These are phyloP conservation scores for Debaryomyces udenii DNA, from an alignment of 1,139 yeast species.

Conservation along the genomic window DNA sequence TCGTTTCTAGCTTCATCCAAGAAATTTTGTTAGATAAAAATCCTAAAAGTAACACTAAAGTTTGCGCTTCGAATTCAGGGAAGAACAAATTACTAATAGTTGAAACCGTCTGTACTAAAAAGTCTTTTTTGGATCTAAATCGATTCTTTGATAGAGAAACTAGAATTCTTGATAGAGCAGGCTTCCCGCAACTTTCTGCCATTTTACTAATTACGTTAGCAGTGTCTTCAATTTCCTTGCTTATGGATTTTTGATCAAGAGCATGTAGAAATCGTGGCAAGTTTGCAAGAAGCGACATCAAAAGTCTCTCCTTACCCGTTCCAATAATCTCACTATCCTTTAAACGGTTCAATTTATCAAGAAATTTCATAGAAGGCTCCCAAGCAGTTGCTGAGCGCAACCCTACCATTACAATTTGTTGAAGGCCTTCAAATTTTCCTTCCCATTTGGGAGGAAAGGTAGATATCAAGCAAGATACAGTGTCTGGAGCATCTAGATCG, in stretches of 20 bases:
- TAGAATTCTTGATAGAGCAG: conserved; percentile 70
- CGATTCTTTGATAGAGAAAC: conserved; percentile 75
- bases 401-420: conserved; percentile 77
- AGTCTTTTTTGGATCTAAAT: conserved; percentile 87
- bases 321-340: conserved; percentile 81
- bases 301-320: conserved; percentile 65
- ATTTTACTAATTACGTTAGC: conserved; percentile 60
- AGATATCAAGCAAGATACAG: conserved; percentile 77
- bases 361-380: conserved; percentile 72
- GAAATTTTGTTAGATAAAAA: conserved; percentile 71
- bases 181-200: conserved; percentile 61
- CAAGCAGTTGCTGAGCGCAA: conserved; percentile 78
- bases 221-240: conserved; percentile 57
- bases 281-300: conserved; percentile 75
- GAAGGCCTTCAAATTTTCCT: conserved; percentile 88
- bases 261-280: conserved; percentile 86
- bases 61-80: conserved; percentile 74
- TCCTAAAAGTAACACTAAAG: conserved; percentile 75
- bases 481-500: conserved; percentile 83
- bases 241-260: conserved; percentile 56
- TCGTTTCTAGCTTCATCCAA: conserved; percentile 81
- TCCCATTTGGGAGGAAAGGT: conserved; percentile 97
- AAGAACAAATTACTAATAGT: conserved; percentile 70
- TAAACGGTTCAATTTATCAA: conserved; percentile 70
- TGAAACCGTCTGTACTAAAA: conserved; percentile 76